Percentiles rank a stretch among this genome's conserved stretches.
Conservation (phyloP, 768 basidiomycete genomes). For the Phylloporus sp. region DNA sequence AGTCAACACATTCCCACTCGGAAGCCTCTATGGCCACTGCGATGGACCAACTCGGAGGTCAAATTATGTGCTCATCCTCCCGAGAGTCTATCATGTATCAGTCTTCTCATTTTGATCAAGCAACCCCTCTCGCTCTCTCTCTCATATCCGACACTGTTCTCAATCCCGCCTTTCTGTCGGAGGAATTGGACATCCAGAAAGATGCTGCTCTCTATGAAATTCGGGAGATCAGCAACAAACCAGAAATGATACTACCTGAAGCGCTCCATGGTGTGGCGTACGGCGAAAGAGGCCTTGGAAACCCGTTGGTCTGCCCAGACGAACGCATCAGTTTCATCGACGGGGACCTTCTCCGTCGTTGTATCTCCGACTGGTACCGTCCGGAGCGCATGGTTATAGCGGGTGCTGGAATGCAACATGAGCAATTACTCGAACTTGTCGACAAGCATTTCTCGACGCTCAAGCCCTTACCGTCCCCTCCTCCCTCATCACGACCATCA, state of each 20-base stretch:
- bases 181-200: slow-evolving; percentile 80
- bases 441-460: slow-evolving; percentile 80
- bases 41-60: slow-evolving; percentile 83
- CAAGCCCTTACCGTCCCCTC: slow-evolving; percentile 35
- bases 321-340: slow-evolving; percentile 73
- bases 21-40: slow-evolving; percentile 76
- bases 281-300: slow-evolving; percentile 74
- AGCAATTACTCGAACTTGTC: slow-evolving; percentile 79
- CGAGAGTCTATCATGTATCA: slow-evolving; percentile 98
- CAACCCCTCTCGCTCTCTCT: slow-evolving; percentile 76
- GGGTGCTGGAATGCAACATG: slow-evolving; percentile 88
- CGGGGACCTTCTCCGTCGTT: slow-evolving; percentile 53
- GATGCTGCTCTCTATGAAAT: slow-evolving; percentile 90
- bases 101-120: slow-evolving; percentile 86
- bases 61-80: slow-evolving; percentile 87
- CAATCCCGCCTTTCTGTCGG: slow-evolving; percentile 66
- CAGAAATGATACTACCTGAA: slow-evolving; percentile 92
- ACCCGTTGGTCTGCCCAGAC: slow-evolving; percentile 83
- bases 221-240: slow-evolving; percentile 81
- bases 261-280: slow-evolving; percentile 86
- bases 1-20: slow-evolving; percentile 75
- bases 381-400: slow-evolving; percentile 96
- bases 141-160: slow-evolving; percentile 90
- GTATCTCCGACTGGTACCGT: slow-evolving; percentile 78
- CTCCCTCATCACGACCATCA: slow-evolving; percentile 26